Conservation (phyloP, 768 basidiomycete species). For the Termitomyces sp. region DNA sequence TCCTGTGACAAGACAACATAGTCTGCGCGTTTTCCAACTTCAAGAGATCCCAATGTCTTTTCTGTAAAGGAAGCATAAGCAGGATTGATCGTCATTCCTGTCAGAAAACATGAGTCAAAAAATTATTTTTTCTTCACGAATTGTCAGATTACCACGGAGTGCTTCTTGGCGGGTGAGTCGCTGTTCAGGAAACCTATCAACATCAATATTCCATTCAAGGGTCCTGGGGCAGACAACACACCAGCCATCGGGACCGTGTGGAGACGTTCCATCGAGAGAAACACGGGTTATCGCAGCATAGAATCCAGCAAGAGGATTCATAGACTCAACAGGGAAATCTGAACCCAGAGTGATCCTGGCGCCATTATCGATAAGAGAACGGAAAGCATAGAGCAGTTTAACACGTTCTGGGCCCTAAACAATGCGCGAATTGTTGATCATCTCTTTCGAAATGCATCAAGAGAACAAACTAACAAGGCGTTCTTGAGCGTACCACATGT, state of each 20-base stretch:
- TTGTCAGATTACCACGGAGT: slow-evolving; percentile 45
- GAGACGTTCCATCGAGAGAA: slow-evolving; percentile 64
- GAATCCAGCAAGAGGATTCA: slow-evolving; percentile 82
- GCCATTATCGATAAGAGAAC: slow-evolving; percentile 58
- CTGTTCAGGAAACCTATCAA: slow-evolving; percentile 75
- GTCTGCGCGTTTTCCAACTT: slow-evolving; percentile 77
- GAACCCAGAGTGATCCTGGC: slow-evolving; percentile 76
- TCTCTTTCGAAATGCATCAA: background rate
- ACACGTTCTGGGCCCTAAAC: slow-evolving; percentile 76
- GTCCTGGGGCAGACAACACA: slow-evolving; percentile 25
- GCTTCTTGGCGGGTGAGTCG: slow-evolving; percentile 72
- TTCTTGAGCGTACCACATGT: slow-evolving; percentile 88
- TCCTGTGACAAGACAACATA: slow-evolving; percentile 80
- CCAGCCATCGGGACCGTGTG: slow-evolving; percentile 84
- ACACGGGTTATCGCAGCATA: slow-evolving; percentile 84
- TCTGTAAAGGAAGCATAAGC: slow-evolving; percentile 88
- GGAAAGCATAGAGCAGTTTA: slow-evolving; percentile 84
- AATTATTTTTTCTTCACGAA: background rate
- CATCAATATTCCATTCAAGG: background rate
- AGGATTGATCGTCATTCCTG: slow-evolving; percentile 84
- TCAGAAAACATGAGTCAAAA: background rate
- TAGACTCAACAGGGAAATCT: slow-evolving; percentile 84
- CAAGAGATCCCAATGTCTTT: slow-evolving; percentile 66
- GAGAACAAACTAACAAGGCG: slow-evolving; percentile 51
- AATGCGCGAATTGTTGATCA: slow-evolving; percentile 4